Base-by-base conservation (phyloP, 2,329 filamentous ascomycete genomes). In the Cladosporium halotolerans region DNA sequence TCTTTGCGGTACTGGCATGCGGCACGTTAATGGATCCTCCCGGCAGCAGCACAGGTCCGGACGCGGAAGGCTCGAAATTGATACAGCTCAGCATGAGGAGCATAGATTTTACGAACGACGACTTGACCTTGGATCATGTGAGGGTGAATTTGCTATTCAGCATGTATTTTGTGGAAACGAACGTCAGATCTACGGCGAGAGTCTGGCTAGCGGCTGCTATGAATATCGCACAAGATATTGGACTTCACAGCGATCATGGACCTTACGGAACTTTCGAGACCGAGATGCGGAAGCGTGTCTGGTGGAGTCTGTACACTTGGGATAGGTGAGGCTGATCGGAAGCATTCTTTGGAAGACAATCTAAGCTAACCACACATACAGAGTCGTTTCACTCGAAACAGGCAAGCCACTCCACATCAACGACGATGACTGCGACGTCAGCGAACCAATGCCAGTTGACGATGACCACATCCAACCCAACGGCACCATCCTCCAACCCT, bases 261-360 rank as follows among this genome's bases (percentile, higher is more conserved):
- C 79, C 84, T 0, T 89, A 85, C 78, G 79, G 86, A 2, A 77
- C 83, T 1, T 75, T 95, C 11, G 90, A 96, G 63, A 81, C 81
- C 9, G 92, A 97, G 70, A 90, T 92, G 82, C 83, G 91, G 52
- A 83, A 88, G 56, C 80, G 91, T 52, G 82, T 93, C 2, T 99
- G 92, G 92, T 99, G 93, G 90, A 83, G 88, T 11, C 82, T 96
- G 53, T 97, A 97, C 70, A 82, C 89, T 42, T 83, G 91, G 73
- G 93, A 99, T 72, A 83, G 90, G 82, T 84, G 23, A 67, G 42
- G 51, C n/a, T 40, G 32, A 44, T 7, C 31, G 9, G 10, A 44
- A 13, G 41, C 3, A 33, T 23, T 4, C 8, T n/a, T 8, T 44
- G 8, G 9, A 40, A 45, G 13, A 2, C 4, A 23, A 39, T 57